phyloP scores from a whole-genome alignment of 257 asterid species.

The Verbascum thapsus region DNA sequence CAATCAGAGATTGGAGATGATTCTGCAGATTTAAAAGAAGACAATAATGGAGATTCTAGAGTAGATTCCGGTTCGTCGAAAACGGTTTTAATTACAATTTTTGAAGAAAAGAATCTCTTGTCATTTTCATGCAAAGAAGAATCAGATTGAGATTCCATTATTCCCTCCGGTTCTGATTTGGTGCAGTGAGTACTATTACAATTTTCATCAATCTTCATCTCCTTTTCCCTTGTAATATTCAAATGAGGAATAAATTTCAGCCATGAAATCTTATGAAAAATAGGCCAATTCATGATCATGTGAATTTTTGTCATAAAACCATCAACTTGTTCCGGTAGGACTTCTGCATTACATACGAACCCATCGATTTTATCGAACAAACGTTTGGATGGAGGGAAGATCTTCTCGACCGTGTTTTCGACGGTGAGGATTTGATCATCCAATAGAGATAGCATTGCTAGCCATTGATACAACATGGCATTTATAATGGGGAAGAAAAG shows the following conservation, averaged over 20 bases:
- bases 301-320: conserved; percentile 31
- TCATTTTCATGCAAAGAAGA: background rate
- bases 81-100: conserved; percentile 29
- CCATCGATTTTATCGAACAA: conserved; percentile 50
- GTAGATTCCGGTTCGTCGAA: conserved; percentile 29
- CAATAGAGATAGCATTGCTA: conserved; percentile 39
- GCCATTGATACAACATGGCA: conserved; percentile 37
- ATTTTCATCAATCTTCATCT: conserved; percentile 38
- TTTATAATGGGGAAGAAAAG: conserved; percentile 36
- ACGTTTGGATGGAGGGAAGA: conserved; percentile 50
- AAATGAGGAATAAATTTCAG: conserved; percentile 25
- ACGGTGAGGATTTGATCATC: conserved; percentile 52
- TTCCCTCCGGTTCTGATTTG: background rate
- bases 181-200: background rate
- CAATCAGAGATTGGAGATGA: conserved; percentile 38
- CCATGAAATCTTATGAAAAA: conserved; percentile 37
- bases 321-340: conserved; percentile 44
- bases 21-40: conserved; percentile 32
- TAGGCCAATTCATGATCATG: conserved; percentile 33
- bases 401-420: conserved; percentile 37
- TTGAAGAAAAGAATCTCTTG: conserved; percentile 31
- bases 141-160: conserved; percentile 3
- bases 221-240: conserved; percentile 44
- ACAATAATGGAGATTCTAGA: conserved; percentile 32
- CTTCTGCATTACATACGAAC: conserved; percentile 42